Percentiles rank a stretch among this genome's conserved stretches.
Conservation (phyloP, 345 rosid species). For the Citrus cavaleriei region DNA sequence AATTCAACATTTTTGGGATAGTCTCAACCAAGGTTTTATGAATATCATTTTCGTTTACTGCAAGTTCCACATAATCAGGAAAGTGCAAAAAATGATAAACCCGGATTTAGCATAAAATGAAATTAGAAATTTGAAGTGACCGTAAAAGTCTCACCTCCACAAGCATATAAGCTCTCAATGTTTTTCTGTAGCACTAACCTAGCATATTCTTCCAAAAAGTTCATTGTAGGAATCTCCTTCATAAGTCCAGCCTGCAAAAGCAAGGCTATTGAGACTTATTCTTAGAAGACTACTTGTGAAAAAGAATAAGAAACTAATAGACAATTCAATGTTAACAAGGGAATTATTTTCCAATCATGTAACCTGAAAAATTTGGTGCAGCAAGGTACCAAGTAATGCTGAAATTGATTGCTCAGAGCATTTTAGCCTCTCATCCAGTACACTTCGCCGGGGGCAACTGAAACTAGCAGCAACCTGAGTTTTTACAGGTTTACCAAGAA, state of each 20-base stretch:
- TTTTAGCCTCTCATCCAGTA: constrained; percentile 92
- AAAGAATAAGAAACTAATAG: neutral
- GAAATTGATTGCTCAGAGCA: constrained; percentile 63
- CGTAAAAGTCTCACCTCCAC: constrained; percentile 62
- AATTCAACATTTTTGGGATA: constrained; percentile 68
- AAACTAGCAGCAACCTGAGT: constrained; percentile 88
- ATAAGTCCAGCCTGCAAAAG: constrained; percentile 70
- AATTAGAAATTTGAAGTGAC: constrained; percentile 6
- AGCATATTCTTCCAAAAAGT: constrained; percentile 65
- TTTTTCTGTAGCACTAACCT: constrained; percentile 65
- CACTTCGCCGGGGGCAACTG: constrained; percentile 76
- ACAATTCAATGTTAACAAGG: neutral
- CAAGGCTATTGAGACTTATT: constrained; percentile 13
- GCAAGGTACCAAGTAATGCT: constrained; percentile 88
- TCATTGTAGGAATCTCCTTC: constrained; percentile 53
- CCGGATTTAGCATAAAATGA: neutral
- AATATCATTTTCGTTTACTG: constrained; percentile 78
- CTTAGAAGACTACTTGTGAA: constrained; percentile 11
- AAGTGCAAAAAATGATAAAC: constrained; percentile 12
- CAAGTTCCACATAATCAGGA: constrained; percentile 23
- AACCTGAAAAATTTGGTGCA: constrained; percentile 97
- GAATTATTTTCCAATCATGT: constrained; percentile 8
- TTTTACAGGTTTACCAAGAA: neutral
- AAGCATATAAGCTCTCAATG: constrained; percentile 83
- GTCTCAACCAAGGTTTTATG: constrained; percentile 58